Base-by-base conservation (phyloP, 805 yeast species). In the Hanseniaspora nectarophila region DNA sequence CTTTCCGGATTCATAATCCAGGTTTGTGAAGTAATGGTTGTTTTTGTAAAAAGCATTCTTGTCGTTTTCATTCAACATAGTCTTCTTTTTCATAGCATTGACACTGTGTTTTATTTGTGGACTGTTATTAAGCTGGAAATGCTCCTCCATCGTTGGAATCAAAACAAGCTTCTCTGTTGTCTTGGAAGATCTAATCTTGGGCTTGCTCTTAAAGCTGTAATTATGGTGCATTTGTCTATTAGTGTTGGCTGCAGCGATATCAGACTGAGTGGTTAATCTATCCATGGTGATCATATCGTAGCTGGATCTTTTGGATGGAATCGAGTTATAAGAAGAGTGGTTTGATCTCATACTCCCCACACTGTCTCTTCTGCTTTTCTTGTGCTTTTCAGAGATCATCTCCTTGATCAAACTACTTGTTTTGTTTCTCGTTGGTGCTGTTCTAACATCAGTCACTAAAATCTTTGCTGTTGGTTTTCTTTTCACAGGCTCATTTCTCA, bases 141-240 rank as follows among this genome's bases (percentile, higher is more conserved):
- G 43, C 29, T 47, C 51, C n/a, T 47, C 51, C 51, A 47, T 47
- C 10, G 51, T 47, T 8, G 98, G 98, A 47, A 90, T 86, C 42
- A 87, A 70, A 4, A 89, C 97, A 58, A 89, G 72, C 59, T 84
- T 81, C 62, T 89, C 94, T 0, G 95, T 81, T 2, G 85, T 80
- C 61, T 86, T 89, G 1, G 95, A 83, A 0, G 94, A 83, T 67
- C 97, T 73, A 9, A 85, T 78, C 66, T 57, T 74, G 78, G 28
- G 29, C 26, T 47, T 47, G 10, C 40, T 47, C 24, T 45, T 47
- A 24, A 47, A 47, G 18, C 38, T 39, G 15, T 47, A 47, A 5
- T 40, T 39, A 15, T 47, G 31, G 20, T 47, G 40, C 15, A 40
- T 24, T 12, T 47, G 43, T 16, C 51, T 23, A 21, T 47, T 40